Evolutionary conservation across 352 stramenopile species (phyloP), one percentile per base, ranked within the genome.

Genomic region (Pythium folliculosum): DNA sequence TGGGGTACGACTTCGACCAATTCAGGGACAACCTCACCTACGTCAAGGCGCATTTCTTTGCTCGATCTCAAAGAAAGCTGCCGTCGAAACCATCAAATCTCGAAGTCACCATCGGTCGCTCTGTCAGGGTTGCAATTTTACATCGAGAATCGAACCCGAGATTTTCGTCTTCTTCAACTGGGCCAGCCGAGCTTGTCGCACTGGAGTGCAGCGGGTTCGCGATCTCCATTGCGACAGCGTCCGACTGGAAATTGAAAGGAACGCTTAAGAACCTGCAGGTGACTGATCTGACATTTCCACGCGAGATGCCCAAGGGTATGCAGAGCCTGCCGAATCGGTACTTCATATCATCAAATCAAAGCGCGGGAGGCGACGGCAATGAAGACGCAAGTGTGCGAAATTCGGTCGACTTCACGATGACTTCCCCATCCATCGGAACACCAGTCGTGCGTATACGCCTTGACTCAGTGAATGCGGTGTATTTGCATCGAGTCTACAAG

Each of bases 401-500:
- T 64, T 74, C 82, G 8, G 64, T 94, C 22, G 86, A 94, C 40
- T 92, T 94, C 59, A 67, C 62, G 0, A 40, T 72, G 3, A 27
- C 25, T 1, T 16, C n/a, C 4, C 53, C 43, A 22, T 17, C n/a
- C 1, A 37, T 50, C 47, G 60, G 40, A 7, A 23, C 14, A 17
- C 38, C 50, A 6, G 4, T 62, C 10, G 52, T 72, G 3, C 45
- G 71, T 32, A 53, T 81, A 55, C 85, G 86, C 5, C 70, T 96
- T 23, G 88, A 96, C 58, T 91, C 88, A 1, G 81, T 95, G 10
- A 90, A 84, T 57, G 67, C 92, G n/a, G 73, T 85, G 45, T 94
- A 96, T 50, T 71, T 96, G 27, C 88, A 95, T 68, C 85, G 88
- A 35, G 81, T 96, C 37, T 92, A 90, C 75, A 96, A 96, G 58